A percentile compares a stretch with the other conserved stretches of the same genome.
Conservation (phyloP, 202 grass and related monocot species). For the Bolboschoenoplectus hybrid region DNA sequence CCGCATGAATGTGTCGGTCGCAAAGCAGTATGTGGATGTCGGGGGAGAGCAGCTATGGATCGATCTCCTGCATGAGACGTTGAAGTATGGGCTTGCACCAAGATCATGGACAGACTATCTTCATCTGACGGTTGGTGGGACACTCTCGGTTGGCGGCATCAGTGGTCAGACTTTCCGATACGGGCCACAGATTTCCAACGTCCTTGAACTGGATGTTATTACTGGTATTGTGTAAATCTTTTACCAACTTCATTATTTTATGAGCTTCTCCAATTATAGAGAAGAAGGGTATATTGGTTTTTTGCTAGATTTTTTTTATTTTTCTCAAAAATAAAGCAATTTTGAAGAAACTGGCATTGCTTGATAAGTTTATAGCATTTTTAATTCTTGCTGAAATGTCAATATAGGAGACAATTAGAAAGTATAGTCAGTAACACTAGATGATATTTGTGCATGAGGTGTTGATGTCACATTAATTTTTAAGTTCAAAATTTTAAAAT, state of each 20-base stretch:
- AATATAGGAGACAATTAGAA: not conserved
- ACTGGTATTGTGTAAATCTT: slow-evolving; percentile 49
- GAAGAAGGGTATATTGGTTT: slow-evolving; percentile 3
- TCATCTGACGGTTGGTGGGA: slow-evolving; percentile 72
- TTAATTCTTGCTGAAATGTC: not conserved
- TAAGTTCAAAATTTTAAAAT: not conserved
- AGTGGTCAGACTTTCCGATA: slow-evolving; percentile 80
- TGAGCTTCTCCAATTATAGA: not conserved
- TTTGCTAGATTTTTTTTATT: not conserved
- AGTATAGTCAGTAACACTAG: not conserved
- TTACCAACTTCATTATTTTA: not conserved
- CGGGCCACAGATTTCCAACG: slow-evolving; percentile 82
- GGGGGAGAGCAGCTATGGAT: slow-evolving; percentile 88
- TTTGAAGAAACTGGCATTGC: not conserved
- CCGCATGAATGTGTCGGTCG: slow-evolving; percentile 51
- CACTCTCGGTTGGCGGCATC: slow-evolving; percentile 84
- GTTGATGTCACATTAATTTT: not conserved
- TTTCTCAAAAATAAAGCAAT: not conserved
- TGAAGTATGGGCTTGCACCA: slow-evolving; percentile 54
- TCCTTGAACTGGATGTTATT: slow-evolving; percentile 70
- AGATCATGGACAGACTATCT: slow-evolving; percentile 86
- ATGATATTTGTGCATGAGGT: not conserved
- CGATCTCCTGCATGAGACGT: slow-evolving; percentile 59
- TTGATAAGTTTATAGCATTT: not conserved
- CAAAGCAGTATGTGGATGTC: slow-evolving; percentile 61